These are phyloP conservation scores for Licmophora abbreviata DNA, from an alignment of 108 stramenopile genomes.

Conservation along the genomic window DNA sequence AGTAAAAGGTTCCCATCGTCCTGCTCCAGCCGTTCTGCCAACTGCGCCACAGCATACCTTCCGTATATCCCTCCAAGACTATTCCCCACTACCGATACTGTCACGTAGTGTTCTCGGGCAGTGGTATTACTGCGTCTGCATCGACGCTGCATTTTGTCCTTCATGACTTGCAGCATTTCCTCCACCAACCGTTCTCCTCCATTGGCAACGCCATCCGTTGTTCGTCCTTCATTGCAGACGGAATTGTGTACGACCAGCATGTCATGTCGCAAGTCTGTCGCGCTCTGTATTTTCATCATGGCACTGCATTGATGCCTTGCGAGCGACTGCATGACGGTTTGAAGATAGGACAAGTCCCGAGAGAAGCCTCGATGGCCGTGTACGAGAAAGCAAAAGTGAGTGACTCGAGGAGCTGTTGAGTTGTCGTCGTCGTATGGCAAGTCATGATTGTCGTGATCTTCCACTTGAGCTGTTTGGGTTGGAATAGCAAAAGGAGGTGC, in stretches of 20 bases:
- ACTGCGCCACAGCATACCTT: constrained; percentile 68
- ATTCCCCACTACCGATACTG: constrained; percentile 78
- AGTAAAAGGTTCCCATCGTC: constrained; percentile 12
- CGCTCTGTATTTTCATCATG: not conserved
- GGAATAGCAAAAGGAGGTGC: too few relatives aligned
- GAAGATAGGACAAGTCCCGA: constrained; percentile 38
- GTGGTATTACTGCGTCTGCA: constrained; percentile 1
- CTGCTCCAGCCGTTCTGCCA: constrained; percentile 19
- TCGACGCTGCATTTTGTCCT: constrained; percentile 31
- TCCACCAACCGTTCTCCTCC: constrained; percentile 70
- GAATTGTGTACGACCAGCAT: constrained; percentile 50
- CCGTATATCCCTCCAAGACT: constrained; percentile 78
- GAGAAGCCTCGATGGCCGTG: constrained; percentile 45
- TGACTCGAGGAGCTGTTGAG: not conserved
- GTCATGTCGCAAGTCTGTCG: not conserved
- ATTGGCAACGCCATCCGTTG: constrained; percentile 64
- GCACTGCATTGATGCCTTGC: too few relatives aligned
- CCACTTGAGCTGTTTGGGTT: too few relatives aligned
- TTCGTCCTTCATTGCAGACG: constrained; percentile 68
- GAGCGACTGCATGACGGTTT: constrained; percentile 20
- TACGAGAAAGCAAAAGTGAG: constrained; percentile 48
- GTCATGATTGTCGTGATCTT: not conserved
- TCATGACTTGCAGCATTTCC: constrained; percentile 57
- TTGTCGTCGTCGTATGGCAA: not conserved
- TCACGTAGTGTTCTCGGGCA: constrained; percentile 24